Conservation (phyloP, 495 filamentous ascomycete species). For the Xylaria venustula region DNA sequence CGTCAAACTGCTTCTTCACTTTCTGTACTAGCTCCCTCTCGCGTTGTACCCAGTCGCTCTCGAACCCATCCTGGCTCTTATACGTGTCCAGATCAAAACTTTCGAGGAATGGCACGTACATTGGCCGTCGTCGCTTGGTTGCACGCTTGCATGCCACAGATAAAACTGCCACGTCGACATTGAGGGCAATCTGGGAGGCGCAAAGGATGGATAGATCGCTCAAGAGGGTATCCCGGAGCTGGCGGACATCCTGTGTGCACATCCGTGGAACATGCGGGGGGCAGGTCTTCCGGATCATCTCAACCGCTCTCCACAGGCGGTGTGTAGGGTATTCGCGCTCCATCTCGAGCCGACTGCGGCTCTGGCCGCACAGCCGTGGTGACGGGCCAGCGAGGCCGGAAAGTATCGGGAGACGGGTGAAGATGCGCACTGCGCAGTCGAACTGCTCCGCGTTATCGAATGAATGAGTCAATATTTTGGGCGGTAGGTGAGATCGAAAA, state of each 20-base stretch:
- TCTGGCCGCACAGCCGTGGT: not conserved
- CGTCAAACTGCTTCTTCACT: too few species aligned
- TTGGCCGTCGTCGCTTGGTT: too few species aligned
- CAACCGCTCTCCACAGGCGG: not conserved
- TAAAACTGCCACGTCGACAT: too few species aligned
- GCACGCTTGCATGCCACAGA: too few species aligned
- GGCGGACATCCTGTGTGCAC: not conserved
- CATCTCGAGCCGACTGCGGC: not conserved
- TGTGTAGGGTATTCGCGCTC: not conserved
- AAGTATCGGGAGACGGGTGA: not conserved
- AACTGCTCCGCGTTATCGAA: not conserved
- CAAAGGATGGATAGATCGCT: not conserved
- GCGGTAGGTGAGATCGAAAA: not conserved
- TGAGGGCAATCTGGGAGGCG: not conserved
- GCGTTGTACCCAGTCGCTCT: too few species aligned
- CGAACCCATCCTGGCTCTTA: too few species aligned
- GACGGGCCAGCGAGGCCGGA: not conserved
- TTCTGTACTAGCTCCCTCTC: too few species aligned
- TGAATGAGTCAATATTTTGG: not conserved
- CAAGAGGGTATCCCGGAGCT: not conserved
- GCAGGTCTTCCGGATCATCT: not conserved
- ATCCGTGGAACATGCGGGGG: not conserved
- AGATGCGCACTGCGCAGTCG: not conserved
- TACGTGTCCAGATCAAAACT: too few species aligned
- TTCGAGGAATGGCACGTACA: too few species aligned